Percentiles rank a stretch among this genome's conserved stretches.
Conservation (phyloP, 495 filamentous ascomycete species). For the Penicillium diatomitis region DNA sequence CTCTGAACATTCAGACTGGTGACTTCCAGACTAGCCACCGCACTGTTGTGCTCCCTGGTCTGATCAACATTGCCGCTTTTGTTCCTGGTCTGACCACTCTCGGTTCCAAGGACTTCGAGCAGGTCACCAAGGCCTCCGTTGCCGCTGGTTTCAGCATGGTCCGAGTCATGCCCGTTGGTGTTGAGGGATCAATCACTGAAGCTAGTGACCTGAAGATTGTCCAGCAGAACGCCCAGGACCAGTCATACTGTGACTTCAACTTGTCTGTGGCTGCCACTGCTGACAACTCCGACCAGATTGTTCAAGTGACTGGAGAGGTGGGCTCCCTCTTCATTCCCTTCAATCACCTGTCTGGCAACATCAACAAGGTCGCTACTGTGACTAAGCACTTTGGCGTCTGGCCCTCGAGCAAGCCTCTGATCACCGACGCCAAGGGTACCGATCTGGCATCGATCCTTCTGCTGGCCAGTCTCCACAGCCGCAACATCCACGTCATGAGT, state of each 20-base stretch:
- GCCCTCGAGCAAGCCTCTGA: slow-evolving; percentile 73
- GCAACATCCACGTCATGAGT: slow-evolving; percentile 76
- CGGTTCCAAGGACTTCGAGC: slow-evolving; percentile 60
- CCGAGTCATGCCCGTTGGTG: slow-evolving; percentile 68
- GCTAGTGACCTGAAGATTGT: slow-evolving; percentile 62
- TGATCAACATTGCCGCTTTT: slow-evolving; percentile 74
- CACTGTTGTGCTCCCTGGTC: slow-evolving; percentile 63
- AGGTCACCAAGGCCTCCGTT: slow-evolving; percentile 64
- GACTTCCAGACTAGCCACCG: slow-evolving; percentile 88
- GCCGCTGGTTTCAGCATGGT: slow-evolving; percentile 78
- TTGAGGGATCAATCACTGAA: slow-evolving; percentile 65
- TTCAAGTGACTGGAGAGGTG: slow-evolving; percentile 62
- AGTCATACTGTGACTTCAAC: slow-evolving; percentile 74
- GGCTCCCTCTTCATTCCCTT: slow-evolving; percentile 83
- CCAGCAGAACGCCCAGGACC: slow-evolving; percentile 61
- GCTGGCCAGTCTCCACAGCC: slow-evolving; percentile 71
- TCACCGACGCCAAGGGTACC: slow-evolving; percentile 78
- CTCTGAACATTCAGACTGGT: slow-evolving; percentile 66
- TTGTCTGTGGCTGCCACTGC: slow-evolving; percentile 76
- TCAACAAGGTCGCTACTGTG: slow-evolving; percentile 77
- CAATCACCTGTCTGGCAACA: slow-evolving; percentile 78
- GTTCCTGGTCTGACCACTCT: slow-evolving; percentile 61
- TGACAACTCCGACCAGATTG: slow-evolving; percentile 66
- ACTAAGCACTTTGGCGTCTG: slow-evolving; percentile 74
- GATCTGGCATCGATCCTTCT: slow-evolving; percentile 74